These are phyloP conservation scores for Onygena corvina DNA, from an alignment of 2,329 filamentous ascomycete species.

Conservation along the genomic window DNA sequence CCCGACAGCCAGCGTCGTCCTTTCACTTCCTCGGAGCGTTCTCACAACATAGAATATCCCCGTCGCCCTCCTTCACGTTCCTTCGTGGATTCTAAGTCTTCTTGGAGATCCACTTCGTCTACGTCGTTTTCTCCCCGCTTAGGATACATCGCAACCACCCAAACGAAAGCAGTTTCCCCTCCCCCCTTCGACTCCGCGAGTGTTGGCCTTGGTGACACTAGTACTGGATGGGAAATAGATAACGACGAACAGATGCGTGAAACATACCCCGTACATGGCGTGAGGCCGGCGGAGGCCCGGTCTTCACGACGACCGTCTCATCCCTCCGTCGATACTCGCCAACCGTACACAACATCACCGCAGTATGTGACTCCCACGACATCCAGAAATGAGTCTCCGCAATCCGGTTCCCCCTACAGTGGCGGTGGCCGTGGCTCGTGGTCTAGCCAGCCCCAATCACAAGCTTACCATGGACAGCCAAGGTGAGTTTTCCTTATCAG, in stretches of 20 bases:
- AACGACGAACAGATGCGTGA: slow-evolving; percentile 25
- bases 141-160: slow-evolving; percentile 22
- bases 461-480: slow-evolving; percentile 35
- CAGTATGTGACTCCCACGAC: slow-evolving; percentile 45
- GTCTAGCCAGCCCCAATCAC: slow-evolving; percentile 32
- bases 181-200: slow-evolving; percentile 24
- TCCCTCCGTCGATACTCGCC: slow-evolving; percentile 33
- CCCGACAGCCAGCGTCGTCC: slow-evolving; percentile 9
- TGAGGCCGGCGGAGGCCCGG: slow-evolving; percentile 24
- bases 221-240: slow-evolving; percentile 22
- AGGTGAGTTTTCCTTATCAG: slow-evolving; percentile 33
- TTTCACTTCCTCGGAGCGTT: slow-evolving; percentile 2
- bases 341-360: slow-evolving; percentile 46
- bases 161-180: slow-evolving; percentile 25
- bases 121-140: slow-evolving; percentile 20
- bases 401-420: slow-evolving; percentile 48
- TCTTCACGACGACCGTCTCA: slow-evolving; percentile 29
- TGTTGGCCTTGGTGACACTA: slow-evolving; percentile 22
- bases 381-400: slow-evolving; percentile 50
- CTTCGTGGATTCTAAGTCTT: slow-evolving; percentile 24
- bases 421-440: slow-evolving; percentile 42
- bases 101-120: slow-evolving; percentile 24
- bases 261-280: slow-evolving; percentile 25
- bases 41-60: slow-evolving; percentile 18
- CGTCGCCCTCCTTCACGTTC: slow-evolving; percentile 27